Conservation (phyloP, 164 flowering plant species). For the Vitis labrusca region DNA sequence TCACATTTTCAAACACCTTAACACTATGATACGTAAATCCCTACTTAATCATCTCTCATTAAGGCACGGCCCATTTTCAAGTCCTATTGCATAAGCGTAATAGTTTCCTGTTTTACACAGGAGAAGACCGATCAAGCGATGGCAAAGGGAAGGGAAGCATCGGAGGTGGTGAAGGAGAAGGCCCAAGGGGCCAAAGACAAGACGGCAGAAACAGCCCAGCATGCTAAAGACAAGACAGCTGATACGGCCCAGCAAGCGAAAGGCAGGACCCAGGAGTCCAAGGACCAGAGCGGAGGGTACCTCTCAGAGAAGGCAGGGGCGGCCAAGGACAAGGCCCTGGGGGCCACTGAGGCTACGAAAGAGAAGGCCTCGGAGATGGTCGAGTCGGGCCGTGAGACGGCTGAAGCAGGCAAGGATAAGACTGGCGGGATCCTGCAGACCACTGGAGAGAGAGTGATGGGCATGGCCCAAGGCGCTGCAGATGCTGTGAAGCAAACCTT, state of each 20-base stretch:
- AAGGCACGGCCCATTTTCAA: no score
- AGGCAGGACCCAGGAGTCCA: slow-evolving; percentile 18
- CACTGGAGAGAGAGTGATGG: no score
- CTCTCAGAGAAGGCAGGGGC: slow-evolving; percentile 18
- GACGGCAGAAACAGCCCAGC: no score
- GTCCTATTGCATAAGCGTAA: no score
- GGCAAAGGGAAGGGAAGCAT: slow-evolving; percentile 34
- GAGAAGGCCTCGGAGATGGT: slow-evolving; percentile 27
- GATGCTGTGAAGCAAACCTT: neutral
- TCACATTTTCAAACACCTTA: no score
- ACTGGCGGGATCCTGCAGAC: slow-evolving; percentile 1
- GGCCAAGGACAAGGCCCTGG: slow-evolving; percentile 17
- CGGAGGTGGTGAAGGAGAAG: slow-evolving; percentile 21
- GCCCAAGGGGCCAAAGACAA: slow-evolving; percentile 2
- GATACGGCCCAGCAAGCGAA: neutral
- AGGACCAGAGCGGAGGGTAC: neutral
- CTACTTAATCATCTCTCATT: no score
- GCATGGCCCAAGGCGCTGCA: no score
- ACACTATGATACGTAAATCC: no score
- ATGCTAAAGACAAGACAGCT: neutral
- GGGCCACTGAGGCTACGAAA: slow-evolving; percentile 13
- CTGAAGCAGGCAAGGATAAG: slow-evolving; percentile 20
- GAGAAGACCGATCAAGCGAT: slow-evolving; percentile 37
- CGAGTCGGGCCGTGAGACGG: slow-evolving; percentile 35
- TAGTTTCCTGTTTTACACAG: slow-evolving; percentile 5